These are phyloP conservation scores for Cladorrhinum samala DNA, from an alignment of 495 filamentous ascomycete species.

Conservation along the genomic window DNA sequence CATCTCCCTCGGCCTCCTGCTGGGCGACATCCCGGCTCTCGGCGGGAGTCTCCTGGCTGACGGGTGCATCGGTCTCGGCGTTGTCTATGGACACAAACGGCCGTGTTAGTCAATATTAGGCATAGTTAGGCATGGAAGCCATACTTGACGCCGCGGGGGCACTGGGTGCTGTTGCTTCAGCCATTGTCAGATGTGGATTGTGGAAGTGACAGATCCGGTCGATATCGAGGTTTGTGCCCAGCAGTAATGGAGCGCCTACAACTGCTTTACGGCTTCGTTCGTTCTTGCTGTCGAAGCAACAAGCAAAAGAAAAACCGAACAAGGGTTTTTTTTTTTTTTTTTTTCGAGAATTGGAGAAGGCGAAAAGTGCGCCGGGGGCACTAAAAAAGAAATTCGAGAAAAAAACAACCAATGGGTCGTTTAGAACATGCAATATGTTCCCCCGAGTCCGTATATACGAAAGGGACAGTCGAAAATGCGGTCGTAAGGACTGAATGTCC, in stretches of 20 bases:
- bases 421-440: neutral
- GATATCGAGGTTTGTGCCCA: neutral
- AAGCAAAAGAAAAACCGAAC: conserved; percentile 1
- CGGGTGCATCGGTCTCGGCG: conserved; percentile 12
- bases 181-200: conserved; percentile 9
- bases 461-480: neutral
- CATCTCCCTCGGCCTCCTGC: conserved; percentile 17
- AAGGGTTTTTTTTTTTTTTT: conserved; percentile 1
- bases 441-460: neutral
- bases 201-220: neutral
- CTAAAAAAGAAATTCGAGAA: neutral
- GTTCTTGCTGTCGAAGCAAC: conserved; percentile 9
- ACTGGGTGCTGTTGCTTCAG: conserved; percentile 8
- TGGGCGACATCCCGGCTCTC: conserved; percentile 9
- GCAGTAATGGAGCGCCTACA: neutral
- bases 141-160: conserved; percentile 12
- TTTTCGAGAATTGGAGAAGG: too few species aligned
- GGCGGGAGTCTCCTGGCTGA: conserved; percentile 11
- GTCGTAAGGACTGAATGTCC: neutral
- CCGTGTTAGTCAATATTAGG: conserved; percentile 6
- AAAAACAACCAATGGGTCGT: neutral
- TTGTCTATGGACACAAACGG: conserved; percentile 16
- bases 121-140: neutral
- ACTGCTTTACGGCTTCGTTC: neutral
- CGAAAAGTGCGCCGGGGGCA: too few species aligned